Evolutionary conservation across 768 basidiomycete genomes (phyloP).

Genomic region (Auriscalpium orientale): DNA sequence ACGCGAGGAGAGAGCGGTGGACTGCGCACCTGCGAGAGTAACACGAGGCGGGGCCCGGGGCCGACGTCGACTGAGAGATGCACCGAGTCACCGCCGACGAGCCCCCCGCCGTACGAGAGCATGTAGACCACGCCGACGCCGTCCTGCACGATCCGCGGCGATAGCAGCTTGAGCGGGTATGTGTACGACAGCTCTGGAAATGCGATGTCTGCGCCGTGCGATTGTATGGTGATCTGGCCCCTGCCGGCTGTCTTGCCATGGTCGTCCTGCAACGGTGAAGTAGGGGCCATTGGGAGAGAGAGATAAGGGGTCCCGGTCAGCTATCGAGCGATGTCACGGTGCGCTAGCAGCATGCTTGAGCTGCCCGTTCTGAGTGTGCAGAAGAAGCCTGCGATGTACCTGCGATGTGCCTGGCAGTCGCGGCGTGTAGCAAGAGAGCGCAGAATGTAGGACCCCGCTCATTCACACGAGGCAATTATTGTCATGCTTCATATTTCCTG

Average conservation of each 20-base stretch:
- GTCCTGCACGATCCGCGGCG: constrained; percentile 47
- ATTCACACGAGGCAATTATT: not conserved
- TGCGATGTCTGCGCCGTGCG: constrained; percentile 46
- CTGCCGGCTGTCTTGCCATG: constrained; percentile 29
- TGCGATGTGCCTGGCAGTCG: too few species aligned
- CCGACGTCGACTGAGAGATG: constrained; percentile 55
- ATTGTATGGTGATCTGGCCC: constrained; percentile 49
- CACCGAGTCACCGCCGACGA: constrained; percentile 80
- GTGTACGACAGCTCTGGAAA: constrained; percentile 72
- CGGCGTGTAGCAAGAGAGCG: too few species aligned
- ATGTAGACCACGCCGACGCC: constrained; percentile 67
- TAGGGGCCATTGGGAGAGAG: not conserved
- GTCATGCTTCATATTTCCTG: constrained; percentile 1
- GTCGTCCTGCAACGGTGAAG: not conserved
- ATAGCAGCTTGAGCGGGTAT: constrained; percentile 85
- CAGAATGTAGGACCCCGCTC: too few species aligned
- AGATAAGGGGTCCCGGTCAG: not conserved
- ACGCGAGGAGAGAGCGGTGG: not conserved
- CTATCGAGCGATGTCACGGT: not conserved
- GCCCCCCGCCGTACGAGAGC: constrained; percentile 84
- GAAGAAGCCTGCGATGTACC: too few species aligned
- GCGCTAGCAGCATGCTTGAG: not conserved
- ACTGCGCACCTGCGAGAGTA: constrained; percentile 74
- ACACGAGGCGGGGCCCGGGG: constrained; percentile 47
- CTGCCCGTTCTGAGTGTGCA: not conserved